These are phyloP conservation scores for Amanita molliuscula DNA, from an alignment of 768 basidiomycete genomes.

Conservation along the genomic window DNA sequence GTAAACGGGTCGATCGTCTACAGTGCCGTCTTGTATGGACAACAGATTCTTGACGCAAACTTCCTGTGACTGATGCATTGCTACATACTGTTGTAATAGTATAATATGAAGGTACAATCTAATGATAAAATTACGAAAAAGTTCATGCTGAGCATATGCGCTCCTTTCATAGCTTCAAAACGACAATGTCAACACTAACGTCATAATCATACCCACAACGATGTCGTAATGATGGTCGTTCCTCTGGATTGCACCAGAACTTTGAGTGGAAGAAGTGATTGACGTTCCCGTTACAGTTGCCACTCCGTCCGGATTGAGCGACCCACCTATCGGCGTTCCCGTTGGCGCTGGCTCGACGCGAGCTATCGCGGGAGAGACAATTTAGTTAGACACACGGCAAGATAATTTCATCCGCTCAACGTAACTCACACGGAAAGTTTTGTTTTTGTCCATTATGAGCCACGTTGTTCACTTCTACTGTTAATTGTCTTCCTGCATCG, in stretches of 20 bases:
- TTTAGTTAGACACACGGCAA: not conserved
- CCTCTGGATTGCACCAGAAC: not conserved
- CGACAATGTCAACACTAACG: no score
- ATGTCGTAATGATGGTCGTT: no score
- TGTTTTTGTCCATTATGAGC: not conserved
- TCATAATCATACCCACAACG: no score
- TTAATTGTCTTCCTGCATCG: conserved; percentile 32
- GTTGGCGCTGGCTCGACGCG: not conserved
- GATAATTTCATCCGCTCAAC: not conserved
- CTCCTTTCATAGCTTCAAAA: no score
- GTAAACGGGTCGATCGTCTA: no score
- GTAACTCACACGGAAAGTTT: not conserved
- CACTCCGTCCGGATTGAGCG: not conserved
- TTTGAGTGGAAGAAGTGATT: not conserved
- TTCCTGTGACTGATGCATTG: no score
- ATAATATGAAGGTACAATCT: no score
- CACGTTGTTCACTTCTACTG: not conserved
- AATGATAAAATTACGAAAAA: no score
- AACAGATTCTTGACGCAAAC: no score
- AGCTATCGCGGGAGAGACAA: not conserved
- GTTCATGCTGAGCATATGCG: no score
- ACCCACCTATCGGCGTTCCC: not conserved
- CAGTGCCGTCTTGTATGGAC: no score
- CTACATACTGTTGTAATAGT: no score
- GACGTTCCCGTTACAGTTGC: not conserved